These are phyloP conservation scores for Debaryomyces sp. DNA, from an alignment of 1,139 yeast genomes.

Conservation along the genomic window DNA sequence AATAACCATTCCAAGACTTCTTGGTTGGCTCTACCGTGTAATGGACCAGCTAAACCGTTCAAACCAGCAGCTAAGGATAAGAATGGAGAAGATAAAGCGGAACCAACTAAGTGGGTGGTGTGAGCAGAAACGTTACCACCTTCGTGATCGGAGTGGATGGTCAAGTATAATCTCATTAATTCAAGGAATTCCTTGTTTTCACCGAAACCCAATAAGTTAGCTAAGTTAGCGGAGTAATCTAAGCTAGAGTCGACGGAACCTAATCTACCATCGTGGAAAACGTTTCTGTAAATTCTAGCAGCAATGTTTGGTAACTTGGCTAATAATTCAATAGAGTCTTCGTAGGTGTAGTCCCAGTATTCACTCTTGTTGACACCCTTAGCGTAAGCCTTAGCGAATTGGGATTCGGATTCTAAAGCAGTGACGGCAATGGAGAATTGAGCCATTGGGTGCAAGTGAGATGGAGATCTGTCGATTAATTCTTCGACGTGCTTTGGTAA, in stretches of 20 bases:
- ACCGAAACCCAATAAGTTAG: conserved; percentile 82
- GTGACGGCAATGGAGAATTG: conserved; percentile 93
- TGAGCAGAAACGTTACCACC: conserved; percentile 99
- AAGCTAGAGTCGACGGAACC: conserved; percentile 70
- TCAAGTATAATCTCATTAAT: conserved; percentile 88
- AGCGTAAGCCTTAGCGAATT: conserved; percentile 90
- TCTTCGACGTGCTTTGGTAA: conserved; percentile 87
- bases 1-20: conserved; percentile 94
- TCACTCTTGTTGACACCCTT: conserved; percentile 83
- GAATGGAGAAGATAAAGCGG: conserved; percentile 92
- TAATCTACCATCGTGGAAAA: conserved; percentile 83
- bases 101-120: conserved; percentile 95
- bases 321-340: conserved; percentile 84
- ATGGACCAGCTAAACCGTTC: conserved; percentile 97
- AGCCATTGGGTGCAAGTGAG: conserved; percentile 95
- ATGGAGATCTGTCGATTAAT: conserved; percentile 80
- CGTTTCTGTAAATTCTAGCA: conserved; percentile 90
- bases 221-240: conserved; percentile 93
- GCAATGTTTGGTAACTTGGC: conserved; percentile 93
- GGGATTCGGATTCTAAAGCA: conserved; percentile 88
- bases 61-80: conserved; percentile 92
- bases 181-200: conserved; percentile 80
- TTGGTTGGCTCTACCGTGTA: conserved; percentile 98
- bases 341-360: conserved; percentile 92
- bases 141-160: conserved; percentile 96